These are phyloP conservation scores for Scedosporium minutisporum DNA, from an alignment of 2,329 filamentous ascomycete genomes.

Conservation along the genomic window DNA sequence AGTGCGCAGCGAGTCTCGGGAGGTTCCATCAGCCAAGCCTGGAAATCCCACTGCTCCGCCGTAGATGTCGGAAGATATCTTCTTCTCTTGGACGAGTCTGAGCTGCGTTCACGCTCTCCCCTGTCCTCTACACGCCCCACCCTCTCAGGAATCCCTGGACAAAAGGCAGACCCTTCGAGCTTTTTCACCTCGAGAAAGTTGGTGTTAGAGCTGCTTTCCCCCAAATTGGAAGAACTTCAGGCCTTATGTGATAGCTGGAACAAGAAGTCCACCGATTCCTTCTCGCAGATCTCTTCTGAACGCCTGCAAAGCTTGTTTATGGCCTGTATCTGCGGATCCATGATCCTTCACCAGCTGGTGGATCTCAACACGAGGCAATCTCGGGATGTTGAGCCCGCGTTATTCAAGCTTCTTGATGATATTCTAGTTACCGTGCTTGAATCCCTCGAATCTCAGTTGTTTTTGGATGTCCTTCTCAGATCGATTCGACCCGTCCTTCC, in stretches of 20 bases:
- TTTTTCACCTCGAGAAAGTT: conserved; percentile 37
- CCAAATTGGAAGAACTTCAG: conserved; percentile 41
- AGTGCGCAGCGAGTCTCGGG: conserved; percentile 29
- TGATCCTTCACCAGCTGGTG: conserved; percentile 37
- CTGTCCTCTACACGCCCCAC: background rate
- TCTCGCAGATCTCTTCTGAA: conserved; percentile 40
- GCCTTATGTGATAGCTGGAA: conserved; percentile 38
- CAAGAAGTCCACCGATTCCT: conserved; percentile 32
- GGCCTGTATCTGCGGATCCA: conserved; percentile 33
- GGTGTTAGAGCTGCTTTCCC: conserved; percentile 42
- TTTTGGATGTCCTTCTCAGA: conserved; percentile 36
- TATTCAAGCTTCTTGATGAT: conserved; percentile 31
- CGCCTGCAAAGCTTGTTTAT: conserved; percentile 42
- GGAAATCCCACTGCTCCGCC: conserved; percentile 33
- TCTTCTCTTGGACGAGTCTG: conserved; percentile 35
- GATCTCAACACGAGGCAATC: conserved; percentile 38
- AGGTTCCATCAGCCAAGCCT: conserved; percentile 37
- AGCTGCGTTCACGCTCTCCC: conserved; percentile 6
- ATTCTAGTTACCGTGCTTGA: conserved; percentile 29
- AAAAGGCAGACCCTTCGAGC: conserved; percentile 20
- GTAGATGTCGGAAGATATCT: conserved; percentile 42
- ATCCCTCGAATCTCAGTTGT: conserved; percentile 34
- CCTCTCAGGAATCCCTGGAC: background rate
- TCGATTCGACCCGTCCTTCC: conserved; percentile 38
- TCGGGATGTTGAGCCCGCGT: conserved; percentile 33